Conservation (phyloP, 805 yeast genomes). For the Candida incommunis region DNA sequence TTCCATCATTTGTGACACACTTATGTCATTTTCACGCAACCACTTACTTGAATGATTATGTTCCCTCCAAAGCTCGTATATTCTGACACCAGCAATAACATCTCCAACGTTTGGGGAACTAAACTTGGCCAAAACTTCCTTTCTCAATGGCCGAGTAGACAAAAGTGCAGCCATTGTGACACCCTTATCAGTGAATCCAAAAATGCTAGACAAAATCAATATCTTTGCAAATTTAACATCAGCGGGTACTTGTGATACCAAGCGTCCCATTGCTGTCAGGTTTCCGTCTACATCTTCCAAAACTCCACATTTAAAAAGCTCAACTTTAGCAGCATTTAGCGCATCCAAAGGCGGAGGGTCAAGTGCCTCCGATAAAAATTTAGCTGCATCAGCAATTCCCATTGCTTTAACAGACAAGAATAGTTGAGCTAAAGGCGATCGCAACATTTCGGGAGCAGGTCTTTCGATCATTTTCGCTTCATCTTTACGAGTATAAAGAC, state of each 20-base stretch:
- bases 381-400: conserved; percentile 62
- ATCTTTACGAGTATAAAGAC: conserved; percentile 54
- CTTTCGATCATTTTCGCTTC: conserved; percentile 46
- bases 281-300: conserved; percentile 30
- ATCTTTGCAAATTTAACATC: conserved; percentile 80
- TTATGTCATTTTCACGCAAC: conserved; percentile 3
- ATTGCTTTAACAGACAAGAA: conserved; percentile 77
- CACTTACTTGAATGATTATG: conserved; percentile 8
- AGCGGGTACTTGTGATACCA: conserved; percentile 65
- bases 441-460: conserved; percentile 79
- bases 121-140: conserved; percentile 19
- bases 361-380: conserved; percentile 58
- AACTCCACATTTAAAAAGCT: conserved; percentile 62
- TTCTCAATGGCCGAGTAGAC: conserved; percentile 30
- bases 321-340: conserved; percentile 34
- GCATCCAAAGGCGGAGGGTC: conserved; percentile 60
- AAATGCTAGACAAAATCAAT: conserved; percentile 62
- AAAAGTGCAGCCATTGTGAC: conserved; percentile 70
- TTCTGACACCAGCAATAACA: conserved; percentile 48
- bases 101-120: conserved; percentile 52
- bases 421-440: conserved; percentile 72
- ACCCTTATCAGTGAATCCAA: conserved; percentile 67
- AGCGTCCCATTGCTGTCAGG: conserved; percentile 67
- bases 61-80: conserved; percentile 38
- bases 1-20: conserved; percentile 36